Conservation (phyloP, 2,329 filamentous ascomycete genomes). For the Pseudogymnoascus sp. region DNA sequence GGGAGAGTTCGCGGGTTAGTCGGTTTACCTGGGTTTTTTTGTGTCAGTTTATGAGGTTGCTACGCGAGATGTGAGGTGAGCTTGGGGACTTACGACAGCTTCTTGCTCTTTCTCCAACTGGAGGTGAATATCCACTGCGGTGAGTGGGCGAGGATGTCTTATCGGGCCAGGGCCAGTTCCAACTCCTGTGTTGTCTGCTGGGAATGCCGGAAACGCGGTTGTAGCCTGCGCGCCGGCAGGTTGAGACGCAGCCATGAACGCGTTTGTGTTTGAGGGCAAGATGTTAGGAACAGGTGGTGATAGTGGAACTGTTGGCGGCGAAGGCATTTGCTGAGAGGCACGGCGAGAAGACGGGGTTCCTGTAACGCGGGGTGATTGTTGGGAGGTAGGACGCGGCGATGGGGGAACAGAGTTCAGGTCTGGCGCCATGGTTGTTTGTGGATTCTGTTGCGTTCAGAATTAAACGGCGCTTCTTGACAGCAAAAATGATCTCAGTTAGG, state of each 20-base stretch:
- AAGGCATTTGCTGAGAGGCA: conserved; percentile 23
- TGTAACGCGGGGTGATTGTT: conserved; percentile 23
- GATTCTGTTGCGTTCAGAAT: background rate
- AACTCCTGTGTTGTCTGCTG: conserved; percentile 36
- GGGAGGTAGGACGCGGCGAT: conserved; percentile 21
- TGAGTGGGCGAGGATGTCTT: conserved; percentile 79
- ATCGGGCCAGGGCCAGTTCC: conserved; percentile 60
- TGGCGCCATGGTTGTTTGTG: conserved; percentile 25
- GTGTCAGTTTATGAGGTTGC: conserved; percentile 10
- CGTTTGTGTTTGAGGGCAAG: conserved; percentile 27
- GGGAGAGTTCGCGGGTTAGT: conserved; percentile 75
- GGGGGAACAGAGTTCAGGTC: conserved; percentile 30
- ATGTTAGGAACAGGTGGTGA: conserved; percentile 23
- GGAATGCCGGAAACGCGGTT: background rate
- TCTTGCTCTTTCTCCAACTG: conserved; percentile 94
- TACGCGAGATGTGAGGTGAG: background rate
- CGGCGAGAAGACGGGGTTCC: conserved; percentile 24
- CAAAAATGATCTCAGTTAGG: background rate
- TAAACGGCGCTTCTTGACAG: background rate
- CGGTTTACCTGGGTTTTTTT: conserved; percentile 64
- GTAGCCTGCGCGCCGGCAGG: background rate
- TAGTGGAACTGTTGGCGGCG: conserved; percentile 18
- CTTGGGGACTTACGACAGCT: conserved; percentile 59
- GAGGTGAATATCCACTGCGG: conserved; percentile 77
- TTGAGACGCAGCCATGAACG: conserved; percentile 17